Evolutionary conservation across 1,139 yeast species (phyloP).

Genomic region (Debaryomycetaceae sp.): DNA sequence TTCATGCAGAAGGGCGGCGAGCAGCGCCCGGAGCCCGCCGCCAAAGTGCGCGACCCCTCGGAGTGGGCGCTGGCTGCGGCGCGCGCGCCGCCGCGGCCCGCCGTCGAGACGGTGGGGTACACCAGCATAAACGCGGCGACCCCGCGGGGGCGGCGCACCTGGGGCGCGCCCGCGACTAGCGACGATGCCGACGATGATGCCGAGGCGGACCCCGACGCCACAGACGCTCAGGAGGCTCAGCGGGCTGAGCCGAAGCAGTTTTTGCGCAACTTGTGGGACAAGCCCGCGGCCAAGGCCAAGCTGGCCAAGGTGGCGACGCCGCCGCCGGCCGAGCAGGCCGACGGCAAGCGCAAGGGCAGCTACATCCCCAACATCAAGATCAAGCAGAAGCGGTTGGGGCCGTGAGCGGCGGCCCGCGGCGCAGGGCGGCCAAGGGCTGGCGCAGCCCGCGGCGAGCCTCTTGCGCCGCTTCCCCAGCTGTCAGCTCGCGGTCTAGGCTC

Average conservation of each 20-base stretch:
- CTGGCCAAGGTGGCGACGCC: neutral
- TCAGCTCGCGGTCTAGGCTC: too few species aligned
- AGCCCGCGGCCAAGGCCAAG: constrained; percentile 10
- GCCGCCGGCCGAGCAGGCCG: too few species aligned
- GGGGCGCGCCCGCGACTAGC: constrained; percentile 21
- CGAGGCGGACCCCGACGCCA: too few species aligned
- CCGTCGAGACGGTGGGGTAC: constrained; percentile 45
- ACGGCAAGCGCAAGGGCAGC: constrained; percentile 11
- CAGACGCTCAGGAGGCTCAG: too few species aligned
- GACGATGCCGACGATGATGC: constrained; percentile 5
- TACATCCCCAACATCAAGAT: constrained; percentile 16
- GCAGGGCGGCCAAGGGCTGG: too few species aligned
- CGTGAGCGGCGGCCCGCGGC: too few species aligned
- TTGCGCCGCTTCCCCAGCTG: too few species aligned
- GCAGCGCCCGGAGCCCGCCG: constrained; percentile 29
- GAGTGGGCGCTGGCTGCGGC: constrained; percentile 55
- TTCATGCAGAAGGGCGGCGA: constrained; percentile 41
- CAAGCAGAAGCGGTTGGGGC: constrained; percentile 18
- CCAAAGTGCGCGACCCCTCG: constrained; percentile 49
- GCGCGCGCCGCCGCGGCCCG: constrained; percentile 18
- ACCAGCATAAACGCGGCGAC: constrained; percentile 29
- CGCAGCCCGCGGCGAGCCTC: too few species aligned
- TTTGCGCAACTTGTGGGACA: constrained; percentile 29
- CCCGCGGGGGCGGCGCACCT: constrained; percentile 13
- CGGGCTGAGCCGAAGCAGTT: constrained; percentile 10